Conservation (phyloP, 176 grass and related monocot species). For the Bothriochloa decipiens region DNA sequence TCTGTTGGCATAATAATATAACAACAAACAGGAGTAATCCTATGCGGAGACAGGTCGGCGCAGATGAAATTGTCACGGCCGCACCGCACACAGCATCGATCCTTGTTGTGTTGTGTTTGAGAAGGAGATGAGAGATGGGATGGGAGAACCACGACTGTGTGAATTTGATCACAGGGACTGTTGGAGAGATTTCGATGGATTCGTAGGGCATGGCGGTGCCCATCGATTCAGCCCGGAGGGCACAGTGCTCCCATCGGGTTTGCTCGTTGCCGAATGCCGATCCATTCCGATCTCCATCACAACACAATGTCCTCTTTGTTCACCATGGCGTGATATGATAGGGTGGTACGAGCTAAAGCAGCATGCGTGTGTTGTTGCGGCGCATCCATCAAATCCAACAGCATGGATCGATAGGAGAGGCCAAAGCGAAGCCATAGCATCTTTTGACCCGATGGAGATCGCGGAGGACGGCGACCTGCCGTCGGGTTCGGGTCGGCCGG, state of each 20-base stretch:
- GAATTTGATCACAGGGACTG: slow-evolving; percentile 20
- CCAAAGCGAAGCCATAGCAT: background rate
- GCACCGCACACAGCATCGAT: background rate
- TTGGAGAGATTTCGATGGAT: slow-evolving; percentile 33
- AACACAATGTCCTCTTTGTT: slow-evolving; percentile 5
- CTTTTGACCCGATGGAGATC: slow-evolving; percentile 18
- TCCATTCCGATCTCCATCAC: background rate
- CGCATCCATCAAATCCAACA: slow-evolving; percentile 29
- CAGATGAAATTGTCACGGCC: background rate
- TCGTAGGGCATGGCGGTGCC: slow-evolving; percentile 45
- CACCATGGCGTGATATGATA: too few relatives aligned
- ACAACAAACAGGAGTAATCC: background rate
- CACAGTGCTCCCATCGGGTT: background rate
- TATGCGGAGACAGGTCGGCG: slow-evolving; percentile 1
- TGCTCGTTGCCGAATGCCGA: background rate
- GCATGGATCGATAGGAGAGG: background rate
- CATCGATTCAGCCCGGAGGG: background rate
- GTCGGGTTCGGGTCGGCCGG: background rate
- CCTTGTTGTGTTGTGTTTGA: background rate
- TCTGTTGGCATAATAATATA: background rate
- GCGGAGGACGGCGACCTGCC: background rate
- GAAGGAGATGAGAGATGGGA: background rate
- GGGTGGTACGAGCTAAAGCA: too few relatives aligned
- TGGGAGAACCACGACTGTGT: background rate
- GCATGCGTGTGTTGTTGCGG: background rate